Evolutionary conservation across 1,284 basidiomycete species (phyloP), one percentile per base, ranked within the genome.

Genomic region (Caloboletus firmus): DNA sequence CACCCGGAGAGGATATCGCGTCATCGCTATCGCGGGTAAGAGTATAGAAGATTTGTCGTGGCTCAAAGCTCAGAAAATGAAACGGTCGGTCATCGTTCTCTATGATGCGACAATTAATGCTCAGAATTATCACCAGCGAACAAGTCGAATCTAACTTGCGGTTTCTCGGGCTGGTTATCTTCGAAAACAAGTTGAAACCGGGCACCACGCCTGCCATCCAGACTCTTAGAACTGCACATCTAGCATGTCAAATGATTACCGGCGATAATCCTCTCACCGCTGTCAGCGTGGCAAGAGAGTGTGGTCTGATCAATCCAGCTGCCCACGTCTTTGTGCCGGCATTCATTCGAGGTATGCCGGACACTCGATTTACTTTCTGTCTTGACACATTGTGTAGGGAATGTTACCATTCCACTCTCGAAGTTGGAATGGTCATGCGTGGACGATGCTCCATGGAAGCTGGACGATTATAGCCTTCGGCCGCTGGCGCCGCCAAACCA

Each of bases 21-120:
- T 99, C 18, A 99, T 99, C 59, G 97, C 96, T 4, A 93, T 98
- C 61, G 97, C 97, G 4, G 97, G 97, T 35, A 99, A 98, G 78
- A 93, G 85, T 59, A 85, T 99, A 59, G 91, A 97, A 40, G 89
- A 91, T 5, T 74, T 99, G 57, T 92, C 95, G 7, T 99, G 97
- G 97, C 81, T 99, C 60, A 98, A 92, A 69, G 97, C 97, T 1
- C 97, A 99, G 72, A 85, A 93, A 46, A 89, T 99, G 85, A 95
- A 93, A 71, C 82, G 96, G 91, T 89, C 41, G 54, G 79, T 64
- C n/a, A 12, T 43, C 28, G 15, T 34, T 40, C 31, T 30, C 5
- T 20, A 42, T 67, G 32, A 49, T 51, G 37, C 9, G 28, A 28
- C 37, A 4, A 35, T 26, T 15, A 13, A 3, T n/a, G 35, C 36